A percentile compares a stretch with the other conserved stretches of the same genome.
Conservation (phyloP, 768 basidiomycete genomes). For the Termitomyces sp. region DNA sequence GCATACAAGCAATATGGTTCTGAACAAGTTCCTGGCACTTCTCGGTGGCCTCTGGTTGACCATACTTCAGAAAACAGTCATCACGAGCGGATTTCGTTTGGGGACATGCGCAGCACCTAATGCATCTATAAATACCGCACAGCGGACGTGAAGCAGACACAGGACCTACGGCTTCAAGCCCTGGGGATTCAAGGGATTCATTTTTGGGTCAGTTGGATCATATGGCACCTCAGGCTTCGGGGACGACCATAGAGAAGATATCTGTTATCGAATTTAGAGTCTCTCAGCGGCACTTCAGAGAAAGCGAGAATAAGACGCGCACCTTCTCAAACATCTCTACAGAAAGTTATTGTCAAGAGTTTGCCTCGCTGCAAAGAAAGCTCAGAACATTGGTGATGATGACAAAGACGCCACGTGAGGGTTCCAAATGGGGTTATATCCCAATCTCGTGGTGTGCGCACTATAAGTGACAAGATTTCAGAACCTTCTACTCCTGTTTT, state of each 20-base stretch:
- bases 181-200: constrained; percentile 88
- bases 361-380: not conserved
- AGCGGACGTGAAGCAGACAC: not conserved
- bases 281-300: not conserved
- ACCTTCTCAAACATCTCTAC: constrained; percentile 40
- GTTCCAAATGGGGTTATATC: not conserved
- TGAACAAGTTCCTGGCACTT: constrained; percentile 80
- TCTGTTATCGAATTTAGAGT: constrained; percentile 22
- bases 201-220: constrained; percentile 70
- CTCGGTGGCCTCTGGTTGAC: constrained; percentile 58
- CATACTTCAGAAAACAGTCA: constrained; percentile 85
- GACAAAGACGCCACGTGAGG: not conserved
- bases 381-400: not conserved
- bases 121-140: not conserved
- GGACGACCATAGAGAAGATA: constrained; percentile 53
- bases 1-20: constrained; percentile 89
- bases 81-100: constrained; percentile 90
- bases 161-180: constrained; percentile 88
- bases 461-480: not conserved
- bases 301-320: not conserved
- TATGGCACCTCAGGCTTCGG: constrained; percentile 37
- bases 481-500: not conserved
- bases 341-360: not conserved
- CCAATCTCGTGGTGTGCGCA: not conserved
- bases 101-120: constrained; percentile 94